Evolutionary conservation across 352 stramenopile species (phyloP).

Genomic region (Chrysophaeum taylorii): DNA sequence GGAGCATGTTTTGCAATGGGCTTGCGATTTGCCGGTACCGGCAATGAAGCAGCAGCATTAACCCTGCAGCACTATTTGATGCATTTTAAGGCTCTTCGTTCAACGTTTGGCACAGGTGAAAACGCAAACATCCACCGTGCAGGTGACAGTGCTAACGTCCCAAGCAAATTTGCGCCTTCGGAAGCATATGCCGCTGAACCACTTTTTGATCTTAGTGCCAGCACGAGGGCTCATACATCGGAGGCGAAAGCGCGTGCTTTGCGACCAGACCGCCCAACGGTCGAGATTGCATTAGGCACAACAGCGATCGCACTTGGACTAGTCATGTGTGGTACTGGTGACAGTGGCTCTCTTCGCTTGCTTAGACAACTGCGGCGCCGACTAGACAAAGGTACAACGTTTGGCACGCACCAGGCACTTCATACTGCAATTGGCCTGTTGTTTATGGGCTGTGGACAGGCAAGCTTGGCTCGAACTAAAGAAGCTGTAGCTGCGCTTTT

Average conservation of each 20-base stretch:
- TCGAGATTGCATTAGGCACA: slow-evolving; percentile 83
- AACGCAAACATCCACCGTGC: slow-evolving; percentile 25
- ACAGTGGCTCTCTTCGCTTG: slow-evolving; percentile 79
- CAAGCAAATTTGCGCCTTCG: slow-evolving; percentile 43
- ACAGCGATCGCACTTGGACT: slow-evolving; percentile 79
- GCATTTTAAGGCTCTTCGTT: slow-evolving; percentile 10
- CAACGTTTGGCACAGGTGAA: not conserved
- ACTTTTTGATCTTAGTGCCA: too few species aligned
- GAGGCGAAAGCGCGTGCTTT: slow-evolving; percentile 47
- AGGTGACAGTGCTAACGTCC: slow-evolving; percentile 40
- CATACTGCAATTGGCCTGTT: slow-evolving; percentile 85
- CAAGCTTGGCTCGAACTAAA: slow-evolving; percentile 62
- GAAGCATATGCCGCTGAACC: slow-evolving; percentile 44
- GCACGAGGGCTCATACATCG: too few species aligned
- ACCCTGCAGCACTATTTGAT: slow-evolving; percentile 7
- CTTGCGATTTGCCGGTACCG: slow-evolving; percentile 58
- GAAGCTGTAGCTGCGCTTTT: slow-evolving; percentile 84
- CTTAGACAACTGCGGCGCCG: slow-evolving; percentile 66
- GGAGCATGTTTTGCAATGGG: slow-evolving; percentile 87
- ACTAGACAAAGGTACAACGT: slow-evolving; percentile 63
- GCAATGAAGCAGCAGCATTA: not conserved
- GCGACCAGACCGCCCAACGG: slow-evolving; percentile 59
- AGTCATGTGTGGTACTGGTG: slow-evolving; percentile 86
- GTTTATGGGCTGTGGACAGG: slow-evolving; percentile 84
- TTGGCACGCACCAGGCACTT: slow-evolving; percentile 88